These are phyloP conservation scores for Brassica cretica DNA, from an alignment of 345 rosid genomes.

Conservation along the genomic window DNA sequence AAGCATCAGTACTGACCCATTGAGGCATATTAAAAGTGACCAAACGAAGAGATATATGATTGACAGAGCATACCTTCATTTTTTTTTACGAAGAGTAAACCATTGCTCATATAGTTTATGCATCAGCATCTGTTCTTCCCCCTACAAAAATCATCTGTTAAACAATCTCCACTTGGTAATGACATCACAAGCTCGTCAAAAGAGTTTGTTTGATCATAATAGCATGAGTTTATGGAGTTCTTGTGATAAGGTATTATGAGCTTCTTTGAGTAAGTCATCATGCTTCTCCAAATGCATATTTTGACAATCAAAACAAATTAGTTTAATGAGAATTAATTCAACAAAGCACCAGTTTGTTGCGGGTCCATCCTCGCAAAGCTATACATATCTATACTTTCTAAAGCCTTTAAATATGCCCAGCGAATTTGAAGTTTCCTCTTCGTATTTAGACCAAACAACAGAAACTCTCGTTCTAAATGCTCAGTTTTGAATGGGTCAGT, in stretches of 20 bases:
- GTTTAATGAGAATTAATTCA: constrained; percentile 21
- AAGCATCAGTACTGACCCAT: constrained; percentile 19
- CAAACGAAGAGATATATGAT: constrained; percentile 15
- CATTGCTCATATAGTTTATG: constrained; percentile 60
- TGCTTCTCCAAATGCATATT: constrained; percentile 63
- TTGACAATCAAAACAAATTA: not conserved
- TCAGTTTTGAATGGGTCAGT: not conserved
- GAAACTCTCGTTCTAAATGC: not conserved
- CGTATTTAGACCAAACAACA: not conserved
- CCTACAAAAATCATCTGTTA: constrained; percentile 38
- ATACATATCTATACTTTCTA: no score
- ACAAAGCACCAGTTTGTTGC: constrained; percentile 21
- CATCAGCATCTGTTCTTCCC: constrained; percentile 81
- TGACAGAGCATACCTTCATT: constrained; percentile 45
- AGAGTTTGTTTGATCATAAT: not conserved
- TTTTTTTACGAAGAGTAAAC: constrained; percentile 44
- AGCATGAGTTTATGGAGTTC: constrained; percentile 62
- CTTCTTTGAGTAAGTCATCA: constrained; percentile 50
- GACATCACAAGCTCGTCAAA: not conserved
- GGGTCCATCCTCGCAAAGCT: constrained; percentile 28
- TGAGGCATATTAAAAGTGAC: constrained; percentile 12
- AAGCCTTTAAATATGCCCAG: not conserved
- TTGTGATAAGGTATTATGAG: constrained; percentile 43
- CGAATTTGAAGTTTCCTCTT: not conserved
- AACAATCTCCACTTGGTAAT: not conserved